Percentiles rank a stretch among this genome's conserved stretches.
Conservation (phyloP, 2,329 filamentous ascomycete genomes). For the Hypoxylon rubiginosum region DNA sequence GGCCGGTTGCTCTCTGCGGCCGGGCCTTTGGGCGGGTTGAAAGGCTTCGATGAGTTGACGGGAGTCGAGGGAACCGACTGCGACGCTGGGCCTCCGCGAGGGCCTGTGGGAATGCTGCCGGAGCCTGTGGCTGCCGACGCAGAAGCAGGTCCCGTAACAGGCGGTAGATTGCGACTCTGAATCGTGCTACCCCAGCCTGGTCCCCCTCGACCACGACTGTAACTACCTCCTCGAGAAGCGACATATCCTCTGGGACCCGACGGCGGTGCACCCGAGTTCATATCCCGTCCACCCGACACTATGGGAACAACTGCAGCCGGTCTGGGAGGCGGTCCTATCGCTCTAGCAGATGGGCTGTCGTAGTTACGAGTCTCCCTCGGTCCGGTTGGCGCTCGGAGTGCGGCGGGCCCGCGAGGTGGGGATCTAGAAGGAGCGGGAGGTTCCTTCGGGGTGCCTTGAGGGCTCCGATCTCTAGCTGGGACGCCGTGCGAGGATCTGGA, state of each 20-base stretch:
- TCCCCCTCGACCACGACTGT: conserved; percentile 60
- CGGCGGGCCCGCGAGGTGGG: conserved; percentile 69
- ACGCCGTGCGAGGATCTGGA: conserved; percentile 50
- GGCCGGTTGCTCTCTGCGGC: conserved; percentile 55
- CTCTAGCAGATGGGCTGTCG: conserved; percentile 45
- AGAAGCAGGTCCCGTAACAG: conserved; percentile 52
- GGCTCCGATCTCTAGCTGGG: conserved; percentile 47
- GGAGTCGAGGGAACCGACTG: conserved; percentile 57
- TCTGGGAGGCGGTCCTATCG: conserved; percentile 52
- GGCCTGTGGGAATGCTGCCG: conserved; percentile 50
- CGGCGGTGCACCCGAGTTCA: conserved; percentile 64
- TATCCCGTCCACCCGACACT: conserved; percentile 48
- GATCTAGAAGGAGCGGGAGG: conserved; percentile 54
- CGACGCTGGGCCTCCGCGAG: conserved; percentile 48
- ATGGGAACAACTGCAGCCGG: conserved; percentile 43
- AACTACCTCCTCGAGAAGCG: conserved; percentile 60
- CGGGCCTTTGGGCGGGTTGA: conserved; percentile 71
- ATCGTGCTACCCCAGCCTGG: conserved; percentile 55
- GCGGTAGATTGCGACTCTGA: conserved; percentile 50
- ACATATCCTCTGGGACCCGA: conserved; percentile 69
- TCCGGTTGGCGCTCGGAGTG: conserved; percentile 64
- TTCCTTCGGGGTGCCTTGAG: conserved; percentile 45
- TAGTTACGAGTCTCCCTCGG: conserved; percentile 57
- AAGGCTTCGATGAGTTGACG: conserved; percentile 58
- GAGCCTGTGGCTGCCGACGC: conserved; percentile 56